Evolutionary conservation across 176 grass and related monocot species (phyloP).

Genomic region (Saccharum officinarum): DNA sequence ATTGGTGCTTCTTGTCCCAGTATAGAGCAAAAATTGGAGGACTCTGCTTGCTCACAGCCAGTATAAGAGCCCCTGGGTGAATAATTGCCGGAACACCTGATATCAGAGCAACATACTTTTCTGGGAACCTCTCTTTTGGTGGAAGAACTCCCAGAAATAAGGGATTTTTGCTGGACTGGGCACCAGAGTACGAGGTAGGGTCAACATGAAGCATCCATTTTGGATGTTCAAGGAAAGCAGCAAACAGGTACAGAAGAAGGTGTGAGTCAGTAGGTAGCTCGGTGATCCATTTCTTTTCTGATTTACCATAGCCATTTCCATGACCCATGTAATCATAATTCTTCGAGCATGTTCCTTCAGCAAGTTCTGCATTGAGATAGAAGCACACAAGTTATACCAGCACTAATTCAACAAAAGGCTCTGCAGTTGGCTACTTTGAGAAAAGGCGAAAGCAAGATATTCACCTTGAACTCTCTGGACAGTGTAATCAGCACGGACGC

Average conservation of each 20-base stretch:
- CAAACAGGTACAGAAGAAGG: constrained; percentile 86
- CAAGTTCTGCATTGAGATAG: constrained; percentile 59
- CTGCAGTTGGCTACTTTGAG: not conserved
- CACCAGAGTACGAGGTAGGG: constrained; percentile 84
- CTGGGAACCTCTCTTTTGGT: constrained; percentile 92
- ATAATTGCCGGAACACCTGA: constrained; percentile 75
- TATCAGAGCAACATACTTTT: constrained; percentile 96
- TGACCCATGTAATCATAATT: constrained; percentile 81
- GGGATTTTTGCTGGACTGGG: constrained; percentile 93
- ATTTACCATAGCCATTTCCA: constrained; percentile 66
- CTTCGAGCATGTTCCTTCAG: constrained; percentile 96
- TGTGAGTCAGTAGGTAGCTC: constrained; percentile 93
- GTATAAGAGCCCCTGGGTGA: constrained; percentile 88
- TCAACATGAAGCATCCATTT: constrained; percentile 98
- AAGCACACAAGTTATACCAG: constrained; percentile 10
- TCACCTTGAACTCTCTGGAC: constrained; percentile 86
- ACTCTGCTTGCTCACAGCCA: constrained; percentile 83
- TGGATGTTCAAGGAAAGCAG: constrained; percentile 95
- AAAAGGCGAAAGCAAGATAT: not conserved
- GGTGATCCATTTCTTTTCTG: constrained; percentile 73
- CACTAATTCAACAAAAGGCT: not conserved
- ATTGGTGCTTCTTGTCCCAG: constrained; percentile 96
- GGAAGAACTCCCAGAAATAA: constrained; percentile 96
- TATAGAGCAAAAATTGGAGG: constrained; percentile 82
- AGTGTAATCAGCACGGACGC: constrained; percentile 85